Evolutionary conservation across 441 rosid genomes (phyloP), one percentile per base, ranked within the genome.

Genomic region (Eruca vesicaria): DNA sequence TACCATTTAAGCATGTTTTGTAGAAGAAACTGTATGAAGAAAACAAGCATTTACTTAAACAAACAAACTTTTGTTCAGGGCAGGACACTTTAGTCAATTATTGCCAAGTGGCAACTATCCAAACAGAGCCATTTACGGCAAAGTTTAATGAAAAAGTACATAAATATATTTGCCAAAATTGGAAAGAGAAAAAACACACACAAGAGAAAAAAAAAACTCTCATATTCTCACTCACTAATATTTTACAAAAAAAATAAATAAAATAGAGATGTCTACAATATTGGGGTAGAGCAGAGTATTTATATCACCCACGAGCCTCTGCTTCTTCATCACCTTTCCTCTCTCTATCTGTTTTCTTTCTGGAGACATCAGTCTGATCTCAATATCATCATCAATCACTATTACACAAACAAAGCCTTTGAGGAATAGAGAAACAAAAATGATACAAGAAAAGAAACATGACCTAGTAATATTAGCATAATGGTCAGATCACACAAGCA

Each of bases 261-360:
- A 8, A 12, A 18, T 3, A 21, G 52, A 71, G 33, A 61, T 36
- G 71, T 50, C 14, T 35, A 15, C 29, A 68, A 73, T 45, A 6
- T 50, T 23, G 72, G 9, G 63, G 9, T 12, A 66, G 76, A 82
- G 75, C 88, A 72, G 84, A 84, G 84, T 87, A 88, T 94, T 92
- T 94, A 92, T 92, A 85, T 63, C 86, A 76, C 87, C 87, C 86
- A 84, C 81, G 86, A 87, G 87, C 73, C 80, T 87, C 59, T 86
- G 76, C 82, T 48, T 77, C 82, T 81, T 79, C 89, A 78, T 57
- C 86, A 75, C 79, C 86, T 84, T 75, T 77, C 70, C 74, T 74
- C 23, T 75, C 85, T 82, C 82, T 83, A 59, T 58, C 81, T 86
- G 79, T 82, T 86, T 78, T 84, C 80, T 89, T 83, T 61, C 79